phyloP scores from a whole-genome alignment of 306 rosid species.

The Astragalus glycyphyllos region DNA sequence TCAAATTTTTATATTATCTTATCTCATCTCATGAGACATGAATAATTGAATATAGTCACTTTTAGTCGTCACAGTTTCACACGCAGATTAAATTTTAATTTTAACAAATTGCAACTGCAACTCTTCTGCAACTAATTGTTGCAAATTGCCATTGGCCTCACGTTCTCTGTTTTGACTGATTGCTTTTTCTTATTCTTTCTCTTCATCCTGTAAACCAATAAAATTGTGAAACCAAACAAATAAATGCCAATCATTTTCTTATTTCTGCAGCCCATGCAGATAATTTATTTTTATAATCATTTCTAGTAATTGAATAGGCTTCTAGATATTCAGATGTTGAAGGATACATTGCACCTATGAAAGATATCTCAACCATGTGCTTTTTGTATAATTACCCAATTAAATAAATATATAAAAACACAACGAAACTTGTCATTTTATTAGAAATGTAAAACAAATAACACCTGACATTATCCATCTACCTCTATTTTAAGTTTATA shows the following conservation, averaged over 20 bases:
- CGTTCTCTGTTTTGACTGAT: background rate
- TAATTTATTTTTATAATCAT: conserved; percentile 6
- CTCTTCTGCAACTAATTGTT: background rate
- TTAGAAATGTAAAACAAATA: conserved; percentile 30
- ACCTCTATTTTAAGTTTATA: background rate
- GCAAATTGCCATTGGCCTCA: conserved; percentile 34
- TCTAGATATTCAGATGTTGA: conserved; percentile 22
- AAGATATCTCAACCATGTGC: conserved; percentile 29
- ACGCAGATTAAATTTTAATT: background rate
- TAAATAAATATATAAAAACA: background rate
- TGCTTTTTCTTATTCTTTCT: background rate
- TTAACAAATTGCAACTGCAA: conserved; percentile 11
- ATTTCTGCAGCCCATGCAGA: conserved; percentile 6
- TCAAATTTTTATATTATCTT: background rate
- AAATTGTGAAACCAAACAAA: background rate
- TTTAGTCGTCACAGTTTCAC: background rate
- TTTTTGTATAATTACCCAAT: background rate
- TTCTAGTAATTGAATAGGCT: background rate
- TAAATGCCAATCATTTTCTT: conserved; percentile 22
- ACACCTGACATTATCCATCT: conserved; percentile 29
- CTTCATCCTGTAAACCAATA: conserved; percentile 1
- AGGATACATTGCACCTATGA: conserved; percentile 35
- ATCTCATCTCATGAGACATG: background rate
- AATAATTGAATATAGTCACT: background rate
- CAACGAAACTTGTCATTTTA: background rate